Base-by-base conservation (phyloP, 495 filamentous ascomycete species). In the Podospora conica region DNA sequence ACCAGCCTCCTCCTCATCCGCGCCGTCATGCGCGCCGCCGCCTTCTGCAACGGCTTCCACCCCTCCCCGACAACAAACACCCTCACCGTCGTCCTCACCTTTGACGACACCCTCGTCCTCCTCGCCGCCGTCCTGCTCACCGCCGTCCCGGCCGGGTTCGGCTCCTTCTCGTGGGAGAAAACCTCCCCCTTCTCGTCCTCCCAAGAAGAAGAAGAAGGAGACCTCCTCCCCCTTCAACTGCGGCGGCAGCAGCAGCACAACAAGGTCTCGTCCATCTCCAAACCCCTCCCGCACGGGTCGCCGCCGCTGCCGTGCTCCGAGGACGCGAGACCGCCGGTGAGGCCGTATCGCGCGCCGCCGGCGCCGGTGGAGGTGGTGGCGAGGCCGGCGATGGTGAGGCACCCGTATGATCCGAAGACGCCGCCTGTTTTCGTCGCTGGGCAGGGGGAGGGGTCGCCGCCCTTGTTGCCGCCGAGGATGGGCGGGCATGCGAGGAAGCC, bases 31-130 rank as follows among this genome's bases (percentile, higher is more conserved):
- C 72, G 79, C 28, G 68, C 74, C 15, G 66, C 75, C 27, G 65
- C 75, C n/a, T 70, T 78, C 48, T 68, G 73, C n/a, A 60, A 57
- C 53, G 75, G 74, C 18, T 62, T 77, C 8, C 40, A 48, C 9
- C 69, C 68, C 25, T 9, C 61, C 31, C 67, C 78, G 0, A 70
- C 73, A 21, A 68, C 73, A 21, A 68, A 70, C 31, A 74, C 75
- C n/a, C 68, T 72, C 53, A 25, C 65, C 20, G 53, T 73, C 27
- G 68, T 74, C 7, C 65, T 78, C 6, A 53, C 80, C 48, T 70
- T 81, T 27, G 77, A 83, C 66, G 80, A 76, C 25, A 65, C 73
- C 10, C 67, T 74, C 64, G 72, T 81, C 28, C 68, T 80, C 9
- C 53, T 81, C 8, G 71, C 74, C 4, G 58, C 56, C 24, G 53